Evolutionary conservation across 2,329 filamentous ascomycete species (phyloP).

Genomic region (Alternaria sp.): DNA sequence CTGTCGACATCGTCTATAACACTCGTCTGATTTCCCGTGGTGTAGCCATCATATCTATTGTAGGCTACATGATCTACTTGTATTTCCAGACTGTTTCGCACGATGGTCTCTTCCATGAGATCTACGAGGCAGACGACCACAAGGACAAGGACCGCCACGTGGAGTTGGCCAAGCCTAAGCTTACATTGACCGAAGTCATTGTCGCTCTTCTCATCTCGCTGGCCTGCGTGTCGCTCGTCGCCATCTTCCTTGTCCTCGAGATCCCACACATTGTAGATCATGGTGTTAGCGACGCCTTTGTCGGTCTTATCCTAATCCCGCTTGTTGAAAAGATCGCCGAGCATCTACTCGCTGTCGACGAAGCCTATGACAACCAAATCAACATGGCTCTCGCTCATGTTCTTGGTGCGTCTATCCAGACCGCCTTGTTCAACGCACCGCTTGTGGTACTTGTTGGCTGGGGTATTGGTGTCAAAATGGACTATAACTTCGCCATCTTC

Average conservation of each 20-base stretch:
- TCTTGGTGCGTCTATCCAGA: conserved; percentile 86
- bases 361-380: conserved; percentile 84
- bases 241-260: conserved; percentile 75
- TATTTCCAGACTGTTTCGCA: conserved; percentile 80
- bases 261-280: conserved; percentile 69
- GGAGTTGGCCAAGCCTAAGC: conserved; percentile 69
- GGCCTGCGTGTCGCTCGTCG: conserved; percentile 74
- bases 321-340: conserved; percentile 85
- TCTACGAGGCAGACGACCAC: conserved; percentile 75
- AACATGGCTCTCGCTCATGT: conserved; percentile 88
- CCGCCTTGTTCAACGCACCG: conserved; percentile 85
- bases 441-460: conserved; percentile 85
- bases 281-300: conserved; percentile 61
- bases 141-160: conserved; percentile 70
- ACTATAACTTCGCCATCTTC: conserved; percentile 86
- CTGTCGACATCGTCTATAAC: conserved; percentile 61
- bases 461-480: conserved; percentile 72
- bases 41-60: conserved; percentile 73
- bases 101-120: conserved; percentile 77
- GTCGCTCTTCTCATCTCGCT: conserved; percentile 71
- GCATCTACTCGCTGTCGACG: conserved; percentile 83
- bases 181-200: conserved; percentile 77
- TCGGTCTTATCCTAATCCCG: conserved; percentile 79
- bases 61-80: conserved; percentile 68
- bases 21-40: conserved; percentile 74